Percentiles rank a stretch among this genome's conserved stretches.
These are phyloP conservation scores for Daldinia eschscholtzii DNA, from an alignment of 2,329 filamentous ascomycete genomes.

Conservation along the genomic window DNA sequence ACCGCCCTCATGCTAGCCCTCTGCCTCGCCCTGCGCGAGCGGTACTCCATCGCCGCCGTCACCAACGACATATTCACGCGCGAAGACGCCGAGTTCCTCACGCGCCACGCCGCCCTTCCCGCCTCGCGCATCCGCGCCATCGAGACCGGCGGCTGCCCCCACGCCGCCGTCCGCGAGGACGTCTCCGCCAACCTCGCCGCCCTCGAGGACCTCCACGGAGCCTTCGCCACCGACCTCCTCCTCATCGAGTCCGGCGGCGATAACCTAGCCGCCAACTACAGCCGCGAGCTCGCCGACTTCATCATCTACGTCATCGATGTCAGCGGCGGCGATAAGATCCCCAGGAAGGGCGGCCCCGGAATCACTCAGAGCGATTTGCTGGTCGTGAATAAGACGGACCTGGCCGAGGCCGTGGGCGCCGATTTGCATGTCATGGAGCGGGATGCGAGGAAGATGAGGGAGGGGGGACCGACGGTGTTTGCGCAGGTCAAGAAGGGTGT, in stretches of 20 bases:
- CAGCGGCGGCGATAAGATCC: conserved; percentile 95
- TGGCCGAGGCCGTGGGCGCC: conserved; percentile 90
- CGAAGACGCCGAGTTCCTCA: conserved; percentile 98
- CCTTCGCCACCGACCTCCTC: conserved; percentile 84
- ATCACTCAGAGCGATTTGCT: conserved; percentile 96
- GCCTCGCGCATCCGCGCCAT: conserved; percentile 90
- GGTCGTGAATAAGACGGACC: conserved; percentile 96
- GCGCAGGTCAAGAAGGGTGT: conserved; percentile 96
- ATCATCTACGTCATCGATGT: conserved; percentile 99
- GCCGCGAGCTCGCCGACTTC: conserved; percentile 92
- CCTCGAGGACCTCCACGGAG: conserved; percentile 85
- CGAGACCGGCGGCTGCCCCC: conserved; percentile 96
- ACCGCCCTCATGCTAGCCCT: conserved; percentile 96
- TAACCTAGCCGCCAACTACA: conserved; percentile 97
- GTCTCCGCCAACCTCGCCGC: conserved; percentile 94
- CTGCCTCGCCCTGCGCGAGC: conserved; percentile 83
- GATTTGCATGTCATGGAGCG: conserved; percentile 94
- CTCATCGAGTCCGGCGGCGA: conserved; percentile 97
- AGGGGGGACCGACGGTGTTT: conserved; percentile 95
- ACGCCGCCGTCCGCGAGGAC: conserved; percentile 97
- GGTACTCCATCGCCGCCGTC: conserved; percentile 90
- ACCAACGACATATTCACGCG: conserved; percentile 99
- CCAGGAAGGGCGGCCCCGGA: conserved; percentile 93
- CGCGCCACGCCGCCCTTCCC: conserved; percentile 84
- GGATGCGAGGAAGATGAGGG: conserved; percentile 92